A percentile compares a stretch with the other conserved stretches of the same genome.
Conservation (phyloP, 768 basidiomycete genomes). For the Lentinula guzmanii region DNA sequence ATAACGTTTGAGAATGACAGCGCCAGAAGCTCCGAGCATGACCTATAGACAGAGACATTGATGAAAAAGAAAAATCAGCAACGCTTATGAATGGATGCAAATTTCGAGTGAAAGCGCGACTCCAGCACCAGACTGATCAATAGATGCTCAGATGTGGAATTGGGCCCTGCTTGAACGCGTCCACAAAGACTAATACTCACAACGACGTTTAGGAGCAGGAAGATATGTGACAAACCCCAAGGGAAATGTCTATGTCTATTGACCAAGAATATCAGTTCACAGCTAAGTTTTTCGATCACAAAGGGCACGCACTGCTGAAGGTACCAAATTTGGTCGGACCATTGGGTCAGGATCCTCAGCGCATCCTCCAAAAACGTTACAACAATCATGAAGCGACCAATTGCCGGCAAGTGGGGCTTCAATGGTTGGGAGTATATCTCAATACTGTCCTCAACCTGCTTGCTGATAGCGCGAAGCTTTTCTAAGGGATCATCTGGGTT, state of each 20-base stretch:
- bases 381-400: constrained; percentile 95
- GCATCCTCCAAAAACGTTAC: constrained; percentile 99
- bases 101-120: not conserved
- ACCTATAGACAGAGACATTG: constrained; percentile 41
- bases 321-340: constrained; percentile 98
- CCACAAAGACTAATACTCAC: constrained; percentile 43
- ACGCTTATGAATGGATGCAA: no score
- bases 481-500: constrained; percentile 80
- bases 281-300: not conserved
- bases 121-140: not conserved
- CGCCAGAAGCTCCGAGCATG: constrained; percentile 81
- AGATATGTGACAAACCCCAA: constrained; percentile 91
- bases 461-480: constrained; percentile 64
- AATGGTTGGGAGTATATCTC: constrained; percentile 92
- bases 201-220: constrained; percentile 86
- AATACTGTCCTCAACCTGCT: constrained; percentile 83
- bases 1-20: constrained; percentile 81
- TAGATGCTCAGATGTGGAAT: not conserved
- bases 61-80: not conserved
- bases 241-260: constrained; percentile 90
- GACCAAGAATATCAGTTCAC: not conserved
- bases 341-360: constrained; percentile 87
- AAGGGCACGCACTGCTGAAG: constrained; percentile 72
- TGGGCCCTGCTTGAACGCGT: not conserved
- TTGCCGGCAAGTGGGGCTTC: constrained; percentile 88